Percentiles rank a stretch among this genome's conserved stretches.
Conservation (phyloP, 2,329 filamentous ascomycete species). For the Exserohilum turcica region DNA sequence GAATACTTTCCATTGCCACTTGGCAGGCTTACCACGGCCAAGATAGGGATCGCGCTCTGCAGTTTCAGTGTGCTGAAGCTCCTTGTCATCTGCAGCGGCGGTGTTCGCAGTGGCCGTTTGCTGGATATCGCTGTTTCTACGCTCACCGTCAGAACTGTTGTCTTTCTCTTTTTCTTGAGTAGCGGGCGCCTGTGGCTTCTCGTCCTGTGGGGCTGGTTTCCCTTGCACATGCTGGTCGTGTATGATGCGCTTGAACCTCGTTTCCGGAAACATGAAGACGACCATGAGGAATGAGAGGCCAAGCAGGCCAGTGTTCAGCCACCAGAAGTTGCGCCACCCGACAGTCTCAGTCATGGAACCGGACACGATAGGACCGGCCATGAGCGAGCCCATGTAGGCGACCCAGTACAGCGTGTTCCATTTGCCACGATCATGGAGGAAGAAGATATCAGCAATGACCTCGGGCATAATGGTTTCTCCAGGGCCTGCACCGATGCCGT, state of each 20-base stretch:
- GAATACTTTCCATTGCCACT: conserved; percentile 61
- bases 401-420: conserved; percentile 67
- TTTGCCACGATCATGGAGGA: conserved; percentile 67
- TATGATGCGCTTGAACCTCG: conserved; percentile 60
- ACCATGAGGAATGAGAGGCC: conserved; percentile 57
- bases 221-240: conserved; percentile 29
- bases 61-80: conserved; percentile 39
- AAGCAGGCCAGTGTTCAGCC: conserved; percentile 65
- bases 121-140: conserved; percentile 32
- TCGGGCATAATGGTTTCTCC: conserved; percentile 66
- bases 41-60: conserved; percentile 60
- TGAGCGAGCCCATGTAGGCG: conserved; percentile 66
- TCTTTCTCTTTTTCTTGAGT: conserved; percentile 24
- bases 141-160: conserved; percentile 19
- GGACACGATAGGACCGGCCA: conserved; percentile 63
- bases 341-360: conserved; percentile 64
- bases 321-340: conserved; percentile 69
- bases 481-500: conserved; percentile 66
- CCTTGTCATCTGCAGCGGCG: conserved; percentile 26
- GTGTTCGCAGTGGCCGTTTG: conserved; percentile 29
- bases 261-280: conserved; percentile 67
- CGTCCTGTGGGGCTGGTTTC: conserved; percentile 9
- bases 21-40: conserved; percentile 60
- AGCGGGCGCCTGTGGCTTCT: conserved; percentile 26
- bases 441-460: conserved; percentile 68